A percentile compares a stretch with the other conserved stretches of the same genome.
phyloP scores from a whole-genome alignment of 1,139 yeast species.

The Candida buenavistaensis region DNA sequence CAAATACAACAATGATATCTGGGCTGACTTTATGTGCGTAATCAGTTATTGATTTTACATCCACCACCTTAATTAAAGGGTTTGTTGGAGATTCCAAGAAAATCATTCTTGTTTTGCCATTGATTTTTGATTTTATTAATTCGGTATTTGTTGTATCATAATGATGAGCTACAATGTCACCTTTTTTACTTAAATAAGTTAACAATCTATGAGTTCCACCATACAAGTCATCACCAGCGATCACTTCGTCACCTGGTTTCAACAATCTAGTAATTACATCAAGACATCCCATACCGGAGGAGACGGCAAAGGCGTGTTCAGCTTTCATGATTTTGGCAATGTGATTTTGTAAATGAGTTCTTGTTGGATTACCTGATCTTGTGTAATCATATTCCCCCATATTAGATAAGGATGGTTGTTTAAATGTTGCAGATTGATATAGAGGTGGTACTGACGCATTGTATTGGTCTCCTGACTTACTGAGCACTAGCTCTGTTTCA shows the following conservation, averaged over 20 bases:
- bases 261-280: constrained; percentile 78
- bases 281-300: constrained; percentile 90
- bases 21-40: constrained; percentile 71
- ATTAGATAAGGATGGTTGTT: constrained; percentile 70
- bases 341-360: constrained; percentile 77
- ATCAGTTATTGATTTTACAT: constrained; percentile 63
- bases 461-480: constrained; percentile 68
- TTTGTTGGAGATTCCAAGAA: constrained; percentile 89
- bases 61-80: constrained; percentile 86
- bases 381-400: constrained; percentile 92
- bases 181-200: constrained; percentile 66
- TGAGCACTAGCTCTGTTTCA: constrained; percentile 75
- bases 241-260: constrained; percentile 77
- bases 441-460: constrained; percentile 86
- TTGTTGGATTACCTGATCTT: constrained; percentile 91
- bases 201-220: constrained; percentile 90
- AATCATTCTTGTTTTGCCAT: constrained; percentile 63
- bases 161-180: constrained; percentile 70
- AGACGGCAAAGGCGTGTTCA: constrained; percentile 71
- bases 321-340: constrained; percentile 77
- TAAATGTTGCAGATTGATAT: constrained; percentile 91
- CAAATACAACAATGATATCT: constrained; percentile 75
- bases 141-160: constrained; percentile 78
- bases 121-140: constrained; percentile 54
- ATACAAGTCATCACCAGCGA: constrained; percentile 91